Base-by-base conservation (phyloP, 2,329 filamentous ascomycete genomes). In the Cadophora sp. region DNA sequence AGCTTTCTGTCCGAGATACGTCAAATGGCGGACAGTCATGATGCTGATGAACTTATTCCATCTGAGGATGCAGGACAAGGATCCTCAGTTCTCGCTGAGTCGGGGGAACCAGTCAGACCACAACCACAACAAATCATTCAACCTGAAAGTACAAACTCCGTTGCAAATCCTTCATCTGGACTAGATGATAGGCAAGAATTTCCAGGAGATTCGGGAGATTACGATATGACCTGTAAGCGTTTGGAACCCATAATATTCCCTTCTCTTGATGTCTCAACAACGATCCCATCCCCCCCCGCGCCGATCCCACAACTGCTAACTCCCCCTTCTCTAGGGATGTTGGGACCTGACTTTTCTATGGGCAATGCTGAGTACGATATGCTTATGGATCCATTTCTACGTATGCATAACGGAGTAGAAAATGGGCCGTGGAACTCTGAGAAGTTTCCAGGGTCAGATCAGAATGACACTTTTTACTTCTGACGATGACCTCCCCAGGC, bases 361-460 rank as follows among this genome's bases (percentile, higher is more conserved):
- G 53, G 53, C 18, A 56, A 39, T 56, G 53, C 53, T 41, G 53
- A 56, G 20, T 56, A 56, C 20, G 53, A 56, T 56, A 22, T 56
- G 33, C 53, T 56, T 20, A 56, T 56, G 53, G 53, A 56, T 41
- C 53, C 53, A 22, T 56, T 39, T 56, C 6, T 56, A n/a, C 53
- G 33, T 39, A 56, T 56, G 33, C 53, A 56, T 2, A 39, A 56
- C n/a, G 53, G 53, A 16, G 33, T 56, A 8, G 33, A 56, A 14
- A 39, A 56, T 36, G 53, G 53, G 20, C 33, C 53, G 6, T 56
- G 53, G 53, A 22, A 36, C n/a, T 56, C 53, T 1, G 53, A 39
- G n/a, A 36, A n/a, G n/a, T 39, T 56, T 20, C 53, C 53, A 14
- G 30, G 53, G 4, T 41, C 33, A n/a, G 53, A 56, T 41, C 53